phyloP scores from a whole-genome alignment of 352 stramenopile species.

The Phytophthora quininea region DNA sequence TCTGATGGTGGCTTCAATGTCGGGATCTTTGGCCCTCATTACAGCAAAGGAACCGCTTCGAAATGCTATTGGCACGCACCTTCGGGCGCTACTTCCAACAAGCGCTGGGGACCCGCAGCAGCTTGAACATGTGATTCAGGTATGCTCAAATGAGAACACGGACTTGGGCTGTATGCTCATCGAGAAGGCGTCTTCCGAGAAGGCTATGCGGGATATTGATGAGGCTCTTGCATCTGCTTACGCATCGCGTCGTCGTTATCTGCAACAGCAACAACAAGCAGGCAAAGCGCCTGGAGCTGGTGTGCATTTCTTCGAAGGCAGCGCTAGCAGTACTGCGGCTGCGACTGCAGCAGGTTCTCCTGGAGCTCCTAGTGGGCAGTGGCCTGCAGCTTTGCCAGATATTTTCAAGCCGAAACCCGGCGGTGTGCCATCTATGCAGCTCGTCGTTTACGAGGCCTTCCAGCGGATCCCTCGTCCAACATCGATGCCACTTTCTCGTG shows the following conservation, averaged over 20 bases:
- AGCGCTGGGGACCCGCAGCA: slow-evolving; percentile 88
- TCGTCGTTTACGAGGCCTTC: slow-evolving; percentile 98
- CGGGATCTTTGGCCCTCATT: slow-evolving; percentile 97
- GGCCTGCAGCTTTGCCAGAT: slow-evolving; percentile 89
- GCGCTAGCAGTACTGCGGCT: slow-evolving; percentile 36
- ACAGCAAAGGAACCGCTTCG: slow-evolving; percentile 98
- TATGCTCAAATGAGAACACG: slow-evolving; percentile 98
- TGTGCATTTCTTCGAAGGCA: slow-evolving; percentile 83
- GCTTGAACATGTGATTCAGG: slow-evolving; percentile 97
- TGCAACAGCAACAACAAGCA: slow-evolving; percentile 84
- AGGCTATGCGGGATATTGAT: slow-evolving; percentile 98
- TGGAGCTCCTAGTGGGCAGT: slow-evolving; percentile 51
- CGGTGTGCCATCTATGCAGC: slow-evolving; percentile 92
- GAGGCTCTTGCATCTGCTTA: slow-evolving; percentile 92
- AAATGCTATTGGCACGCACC: slow-evolving; percentile 97
- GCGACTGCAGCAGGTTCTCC: slow-evolving; percentile 40
- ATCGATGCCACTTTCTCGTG: slow-evolving; percentile 82
- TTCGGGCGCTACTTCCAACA: slow-evolving; percentile 92
- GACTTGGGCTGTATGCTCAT: slow-evolving; percentile 99
- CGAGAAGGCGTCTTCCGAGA: slow-evolving; percentile 99
- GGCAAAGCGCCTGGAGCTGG: slow-evolving; percentile 64
- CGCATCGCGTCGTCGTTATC: slow-evolving; percentile 77
- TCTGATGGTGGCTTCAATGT: slow-evolving; percentile 98
- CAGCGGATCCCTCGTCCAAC: slow-evolving; percentile 93
- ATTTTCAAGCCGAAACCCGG: slow-evolving; percentile 93